These are phyloP conservation scores for Moesziomyces aphidis DNA, from an alignment of 1,284 basidiomycete species.

Conservation along the genomic window DNA sequence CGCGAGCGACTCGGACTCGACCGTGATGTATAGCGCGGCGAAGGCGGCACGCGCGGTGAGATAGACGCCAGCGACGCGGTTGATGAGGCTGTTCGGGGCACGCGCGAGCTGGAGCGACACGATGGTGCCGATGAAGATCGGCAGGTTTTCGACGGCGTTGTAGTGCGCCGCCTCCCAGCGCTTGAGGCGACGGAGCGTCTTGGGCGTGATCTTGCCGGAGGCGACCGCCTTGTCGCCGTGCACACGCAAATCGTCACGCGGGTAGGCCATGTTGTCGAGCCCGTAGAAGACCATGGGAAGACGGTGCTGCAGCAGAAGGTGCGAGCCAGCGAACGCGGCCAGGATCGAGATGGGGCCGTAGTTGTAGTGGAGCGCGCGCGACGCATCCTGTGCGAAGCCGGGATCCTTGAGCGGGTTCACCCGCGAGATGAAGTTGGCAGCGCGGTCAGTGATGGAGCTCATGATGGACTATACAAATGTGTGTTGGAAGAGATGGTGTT, in stretches of 20 bases:
- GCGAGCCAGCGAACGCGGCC: slow-evolving; percentile 49
- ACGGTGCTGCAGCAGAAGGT: slow-evolving; percentile 46
- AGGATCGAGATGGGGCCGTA: slow-evolving; percentile 50
- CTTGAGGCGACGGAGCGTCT: slow-evolving; percentile 38
- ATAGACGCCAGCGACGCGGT: slow-evolving; percentile 42
- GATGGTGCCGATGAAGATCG: slow-evolving; percentile 44
- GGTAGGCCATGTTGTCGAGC: slow-evolving; percentile 48
- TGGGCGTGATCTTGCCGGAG: slow-evolving; percentile 40
- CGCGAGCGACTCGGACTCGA: slow-evolving; percentile 16
- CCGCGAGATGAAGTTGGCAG: slow-evolving; percentile 36
- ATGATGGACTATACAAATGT: slow-evolving; percentile 2
- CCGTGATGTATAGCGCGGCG: slow-evolving; percentile 34
- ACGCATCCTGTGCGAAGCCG: slow-evolving; percentile 29
- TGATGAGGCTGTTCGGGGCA: slow-evolving; percentile 41
- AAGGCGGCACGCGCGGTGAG: slow-evolving; percentile 36
- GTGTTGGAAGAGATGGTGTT: background rate
- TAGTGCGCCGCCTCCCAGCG: slow-evolving; percentile 54
- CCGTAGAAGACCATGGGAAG: slow-evolving; percentile 44
- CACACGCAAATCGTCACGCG: slow-evolving; percentile 36
- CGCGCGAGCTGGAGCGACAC: slow-evolving; percentile 47
- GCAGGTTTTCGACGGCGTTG: slow-evolving; percentile 46
- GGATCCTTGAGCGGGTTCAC: slow-evolving; percentile 47
- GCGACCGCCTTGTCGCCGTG: slow-evolving; percentile 43
- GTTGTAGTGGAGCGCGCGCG: slow-evolving; percentile 34
- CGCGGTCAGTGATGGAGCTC: slow-evolving; percentile 38